Evolutionary conservation across 306 rosid genomes (phyloP), one percentile per base, ranked within the genome.

Genomic region (Sechiopsis laciniata): DNA sequence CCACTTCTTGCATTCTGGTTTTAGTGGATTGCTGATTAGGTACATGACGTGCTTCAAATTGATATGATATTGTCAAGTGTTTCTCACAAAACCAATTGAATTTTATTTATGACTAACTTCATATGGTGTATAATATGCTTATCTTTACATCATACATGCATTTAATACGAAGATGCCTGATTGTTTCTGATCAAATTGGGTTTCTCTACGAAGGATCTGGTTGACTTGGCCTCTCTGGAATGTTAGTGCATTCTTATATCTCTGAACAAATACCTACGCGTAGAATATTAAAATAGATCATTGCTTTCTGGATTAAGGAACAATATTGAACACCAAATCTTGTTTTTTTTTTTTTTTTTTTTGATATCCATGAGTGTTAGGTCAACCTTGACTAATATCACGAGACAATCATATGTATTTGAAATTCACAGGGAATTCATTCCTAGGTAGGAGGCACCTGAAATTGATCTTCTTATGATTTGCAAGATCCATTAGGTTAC

Each of bases 71-170:
- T 21, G 10, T 12, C 32, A 48, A 68, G 20, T 13, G 16, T 45
- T 48, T 48, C 67, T 26, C 67, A 61, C 45, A 13, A 14, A 61
- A 61, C 20, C 67, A 29, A 61, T 61, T 68, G 73, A 12, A 48
- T 46, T 68, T 19, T 45, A 42, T 10, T 1, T 0, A 61, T 29
- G 11, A 7, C 5, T 29, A 13, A 21, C 68, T 6, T 15, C 19
- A 8, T 35, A 62, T 32, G 69, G 22, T 29, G 14, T 16, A 3
- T 16, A 0, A 17, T 65, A 6, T 65, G 4, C 22, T 64, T 17
- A 9, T 40, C 26, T 35, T 63, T 63, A 35, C 35, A 2, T 66
- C 32, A 20, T 19, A 45, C 72, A 12, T 42, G 32, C n/a, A 32
- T 32, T 32, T 32, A 32, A 5, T 32, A 20, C 0, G 22, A 67